Conservation (phyloP, 306 rosid species). For the Fragaria ananassa region DNA sequence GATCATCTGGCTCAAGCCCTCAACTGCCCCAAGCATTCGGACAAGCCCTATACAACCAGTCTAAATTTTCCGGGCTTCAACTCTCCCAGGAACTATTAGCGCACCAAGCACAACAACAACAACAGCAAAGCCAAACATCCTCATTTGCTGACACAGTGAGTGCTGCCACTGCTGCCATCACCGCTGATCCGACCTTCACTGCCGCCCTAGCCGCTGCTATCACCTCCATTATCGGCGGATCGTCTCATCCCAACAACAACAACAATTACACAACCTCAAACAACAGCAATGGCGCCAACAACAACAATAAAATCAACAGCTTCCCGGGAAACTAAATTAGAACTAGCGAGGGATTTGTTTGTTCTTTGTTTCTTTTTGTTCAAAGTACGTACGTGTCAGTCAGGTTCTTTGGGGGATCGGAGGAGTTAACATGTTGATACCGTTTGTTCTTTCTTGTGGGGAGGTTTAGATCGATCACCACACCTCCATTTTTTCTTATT, state of each 20-base stretch:
- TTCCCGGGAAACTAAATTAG: slow-evolving; percentile 58
- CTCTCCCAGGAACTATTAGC: slow-evolving; percentile 57
- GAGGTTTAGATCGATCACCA: slow-evolving; percentile 31
- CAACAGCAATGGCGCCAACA: slow-evolving; percentile 21
- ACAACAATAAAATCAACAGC: slow-evolving; percentile 37
- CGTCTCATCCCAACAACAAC: slow-evolving; percentile 33
- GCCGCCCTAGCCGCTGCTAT: slow-evolving; percentile 95
- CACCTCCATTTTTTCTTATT: slow-evolving; percentile 43
- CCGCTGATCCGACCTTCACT: slow-evolving; percentile 80
- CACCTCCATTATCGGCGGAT: slow-evolving; percentile 80
- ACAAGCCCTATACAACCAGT: slow-evolving; percentile 71
- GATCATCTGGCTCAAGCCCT: slow-evolving; percentile 25
- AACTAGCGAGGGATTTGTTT: background rate
- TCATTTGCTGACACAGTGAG: slow-evolving; percentile 60
- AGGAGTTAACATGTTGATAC: slow-evolving; percentile 58
- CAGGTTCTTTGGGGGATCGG: slow-evolving; percentile 23
- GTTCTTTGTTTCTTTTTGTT: background rate
- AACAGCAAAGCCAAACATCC: slow-evolving; percentile 33
- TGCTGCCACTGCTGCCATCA: slow-evolving; percentile 89
- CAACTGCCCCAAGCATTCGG: slow-evolving; percentile 43
- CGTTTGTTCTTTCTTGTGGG: slow-evolving; percentile 37
- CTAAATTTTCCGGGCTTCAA: slow-evolving; percentile 88
- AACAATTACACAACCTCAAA: background rate
- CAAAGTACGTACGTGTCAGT: no score
- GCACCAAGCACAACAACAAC: slow-evolving; percentile 29